Conservation (phyloP, 148 eudicot species). For the Talinum fruticosum region DNA sequence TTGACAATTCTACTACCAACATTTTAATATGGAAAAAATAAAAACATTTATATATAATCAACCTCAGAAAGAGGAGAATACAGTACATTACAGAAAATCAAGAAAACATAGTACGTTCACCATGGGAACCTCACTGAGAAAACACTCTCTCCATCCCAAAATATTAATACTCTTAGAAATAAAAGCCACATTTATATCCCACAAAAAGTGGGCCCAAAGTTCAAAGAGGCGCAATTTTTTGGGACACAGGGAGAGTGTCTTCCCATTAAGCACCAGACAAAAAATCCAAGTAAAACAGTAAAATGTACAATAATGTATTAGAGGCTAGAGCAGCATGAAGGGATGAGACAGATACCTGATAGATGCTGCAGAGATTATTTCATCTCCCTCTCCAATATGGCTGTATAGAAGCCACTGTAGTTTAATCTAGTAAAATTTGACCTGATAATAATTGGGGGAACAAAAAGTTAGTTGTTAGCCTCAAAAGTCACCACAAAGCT, state of each 20-base stretch:
- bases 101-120: not conserved
- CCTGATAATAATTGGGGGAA: constrained; percentile 38
- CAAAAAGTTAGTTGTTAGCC: constrained; percentile 7
- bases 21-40: not conserved
- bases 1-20: not conserved
- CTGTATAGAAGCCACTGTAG: constrained; percentile 79
- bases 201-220: too few relatives aligned
- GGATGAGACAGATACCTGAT: constrained; percentile 59
- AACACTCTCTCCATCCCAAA: too few relatives aligned
- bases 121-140: not conserved
- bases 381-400: constrained; percentile 92
- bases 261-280: too few relatives aligned
- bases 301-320: not conserved
- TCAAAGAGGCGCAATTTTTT: too few relatives aligned
- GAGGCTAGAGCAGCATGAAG: not conserved
- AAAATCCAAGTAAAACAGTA: not conserved
- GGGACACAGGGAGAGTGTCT: too few relatives aligned
- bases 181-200: too few relatives aligned
- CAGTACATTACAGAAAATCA: not conserved
- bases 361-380: constrained; percentile 83
- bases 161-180: too few relatives aligned
- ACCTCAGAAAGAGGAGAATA: not conserved
- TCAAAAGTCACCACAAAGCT: not conserved
- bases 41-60: not conserved
- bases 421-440: constrained; percentile 86